phyloP scores from a whole-genome alignment of 2,329 filamentous ascomycete species.

The Colletotrichum neosansevieriae region DNA sequence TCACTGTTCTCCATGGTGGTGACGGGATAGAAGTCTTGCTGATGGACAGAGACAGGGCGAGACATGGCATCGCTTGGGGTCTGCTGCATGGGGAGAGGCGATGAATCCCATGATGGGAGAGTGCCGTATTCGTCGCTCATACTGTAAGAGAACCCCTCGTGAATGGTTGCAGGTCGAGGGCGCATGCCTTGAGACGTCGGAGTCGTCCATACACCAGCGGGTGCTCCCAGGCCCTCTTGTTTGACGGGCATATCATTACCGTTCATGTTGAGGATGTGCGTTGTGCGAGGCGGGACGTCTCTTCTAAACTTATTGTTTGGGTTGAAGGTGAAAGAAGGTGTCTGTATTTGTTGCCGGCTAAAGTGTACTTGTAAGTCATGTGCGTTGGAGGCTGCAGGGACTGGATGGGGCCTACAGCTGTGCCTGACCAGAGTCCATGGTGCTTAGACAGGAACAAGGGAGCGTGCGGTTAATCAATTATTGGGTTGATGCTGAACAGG shows the following conservation, averaged over 20 bases:
- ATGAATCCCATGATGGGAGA: conserved; percentile 69
- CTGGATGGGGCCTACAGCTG: conserved; percentile 61
- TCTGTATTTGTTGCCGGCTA: conserved; percentile 62
- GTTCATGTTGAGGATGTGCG: conserved; percentile 63
- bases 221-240: conserved; percentile 59
- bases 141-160: conserved; percentile 72
- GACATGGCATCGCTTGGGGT: conserved; percentile 64
- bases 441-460: conserved; percentile 49
- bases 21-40: conserved; percentile 65
- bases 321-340: conserved; percentile 62
- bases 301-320: conserved; percentile 61
- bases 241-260: conserved; percentile 62
- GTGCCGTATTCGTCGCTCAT: conserved; percentile 65
- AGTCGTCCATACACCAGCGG: conserved; percentile 66
- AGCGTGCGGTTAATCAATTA: conserved; percentile 53
- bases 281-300: conserved; percentile 58
- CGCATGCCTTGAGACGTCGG: conserved; percentile 63
- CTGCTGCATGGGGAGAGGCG: conserved; percentile 63
- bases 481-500: conserved; percentile 50
- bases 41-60: conserved; percentile 68
- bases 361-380: conserved; percentile 52
- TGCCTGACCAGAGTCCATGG: conserved; percentile 65
- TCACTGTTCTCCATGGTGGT: conserved; percentile 63
- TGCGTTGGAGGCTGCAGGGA: conserved; percentile 42
- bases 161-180: conserved; percentile 69